phyloP scores from a whole-genome alignment of 2,329 filamentous ascomycete species.

The Trichoderma atrobrunneum region DNA sequence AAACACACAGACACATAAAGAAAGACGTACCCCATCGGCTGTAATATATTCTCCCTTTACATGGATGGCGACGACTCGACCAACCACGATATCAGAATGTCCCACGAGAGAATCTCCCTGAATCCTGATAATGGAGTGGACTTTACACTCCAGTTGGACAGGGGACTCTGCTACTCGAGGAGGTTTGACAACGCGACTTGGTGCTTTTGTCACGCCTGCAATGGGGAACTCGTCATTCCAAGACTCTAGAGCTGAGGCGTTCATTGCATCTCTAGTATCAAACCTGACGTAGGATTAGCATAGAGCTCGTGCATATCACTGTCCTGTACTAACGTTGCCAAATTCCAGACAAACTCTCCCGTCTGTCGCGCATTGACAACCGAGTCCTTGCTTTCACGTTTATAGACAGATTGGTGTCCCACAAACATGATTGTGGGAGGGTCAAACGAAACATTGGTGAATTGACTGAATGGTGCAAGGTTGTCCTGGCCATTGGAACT shows the following conservation, averaged over 20 bases:
- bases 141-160: neutral
- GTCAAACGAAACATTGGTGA: neutral
- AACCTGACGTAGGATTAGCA: neutral
- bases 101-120: neutral
- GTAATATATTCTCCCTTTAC: neutral
- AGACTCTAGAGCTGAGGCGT: neutral
- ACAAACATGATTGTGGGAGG: neutral
- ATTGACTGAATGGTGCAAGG: neutral
- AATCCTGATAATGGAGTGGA: neutral
- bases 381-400: neutral
- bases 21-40: neutral
- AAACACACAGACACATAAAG: neutral
- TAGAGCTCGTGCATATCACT: neutral
- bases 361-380: neutral
- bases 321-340: neutral
- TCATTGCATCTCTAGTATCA: neutral
- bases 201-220: neutral
- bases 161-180: neutral
- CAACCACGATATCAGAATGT: neutral
- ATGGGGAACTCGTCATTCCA: neutral
- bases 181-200: neutral
- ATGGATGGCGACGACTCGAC: neutral
- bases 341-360: neutral
- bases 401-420: neutral
- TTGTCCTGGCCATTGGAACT: neutral